phyloP scores from a whole-genome alignment of 768 basidiomycete species.

The Cantharellus anzutake region DNA sequence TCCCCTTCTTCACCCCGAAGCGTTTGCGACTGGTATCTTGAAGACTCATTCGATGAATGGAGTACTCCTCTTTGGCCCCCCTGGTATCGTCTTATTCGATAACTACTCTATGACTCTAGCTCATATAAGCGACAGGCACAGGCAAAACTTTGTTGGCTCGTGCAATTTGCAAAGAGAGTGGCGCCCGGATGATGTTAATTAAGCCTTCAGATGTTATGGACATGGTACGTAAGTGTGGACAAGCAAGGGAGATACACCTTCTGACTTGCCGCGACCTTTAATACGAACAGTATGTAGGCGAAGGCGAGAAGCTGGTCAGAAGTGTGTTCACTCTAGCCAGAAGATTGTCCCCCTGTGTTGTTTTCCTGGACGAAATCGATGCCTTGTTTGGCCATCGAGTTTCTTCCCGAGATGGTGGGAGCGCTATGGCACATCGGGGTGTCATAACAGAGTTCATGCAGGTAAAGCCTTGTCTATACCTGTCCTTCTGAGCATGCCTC shows the following conservation, averaged over 20 bases:
- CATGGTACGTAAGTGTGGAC: constrained; percentile 37
- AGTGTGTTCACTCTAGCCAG: constrained; percentile 80
- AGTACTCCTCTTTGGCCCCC: constrained; percentile 81
- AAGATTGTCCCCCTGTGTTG: constrained; percentile 70
- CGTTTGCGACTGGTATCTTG: constrained; percentile 75
- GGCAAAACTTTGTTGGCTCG: constrained; percentile 82
- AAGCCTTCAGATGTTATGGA: constrained; percentile 93
- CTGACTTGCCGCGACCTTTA: constrained; percentile 1
- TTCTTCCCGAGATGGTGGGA: constrained; percentile 55
- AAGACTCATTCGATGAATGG: constrained; percentile 86
- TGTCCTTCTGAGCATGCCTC: constrained; percentile 13
- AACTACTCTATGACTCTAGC: too few species aligned
- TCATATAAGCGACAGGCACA: constrained; percentile 26
- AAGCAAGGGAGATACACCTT: constrained; percentile 4
- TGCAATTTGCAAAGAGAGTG: constrained; percentile 83
- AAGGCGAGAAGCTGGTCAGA: constrained; percentile 77
- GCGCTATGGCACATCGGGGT: constrained; percentile 67
- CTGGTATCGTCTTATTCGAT: background rate
- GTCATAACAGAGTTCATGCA: constrained; percentile 80
- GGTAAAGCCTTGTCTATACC: constrained; percentile 18
- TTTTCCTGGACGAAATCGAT: constrained; percentile 91
- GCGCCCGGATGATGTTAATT: constrained; percentile 79
- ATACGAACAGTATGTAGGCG: constrained; percentile 51
- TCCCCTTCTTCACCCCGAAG: constrained; percentile 68
- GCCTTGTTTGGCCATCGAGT: constrained; percentile 77